Conservation (phyloP, 1,139 yeast genomes). For the Debaryomycetaceae sp. region DNA sequence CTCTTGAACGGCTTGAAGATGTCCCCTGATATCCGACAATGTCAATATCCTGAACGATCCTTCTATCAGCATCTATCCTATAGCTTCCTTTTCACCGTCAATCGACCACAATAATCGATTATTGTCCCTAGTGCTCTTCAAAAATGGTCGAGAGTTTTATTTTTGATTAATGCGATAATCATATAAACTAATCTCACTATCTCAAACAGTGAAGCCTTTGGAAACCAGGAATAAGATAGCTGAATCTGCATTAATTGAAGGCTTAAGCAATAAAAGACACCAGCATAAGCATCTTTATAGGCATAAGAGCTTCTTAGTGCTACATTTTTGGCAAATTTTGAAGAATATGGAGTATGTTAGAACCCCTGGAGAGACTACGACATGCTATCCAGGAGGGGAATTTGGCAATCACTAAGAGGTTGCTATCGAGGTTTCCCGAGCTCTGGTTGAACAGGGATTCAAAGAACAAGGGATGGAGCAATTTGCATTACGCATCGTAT, state of each 20-base stretch:
- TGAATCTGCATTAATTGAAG: no score
- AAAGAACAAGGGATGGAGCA: constrained; percentile 78
- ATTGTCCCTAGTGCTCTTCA: neutral
- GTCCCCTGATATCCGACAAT: constrained; percentile 35
- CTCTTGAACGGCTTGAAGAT: constrained; percentile 18
- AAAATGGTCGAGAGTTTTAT: neutral
- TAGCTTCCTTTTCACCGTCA: neutral
- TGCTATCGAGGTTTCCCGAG: constrained; percentile 71
- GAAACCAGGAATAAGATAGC: no score
- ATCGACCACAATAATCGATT: neutral
- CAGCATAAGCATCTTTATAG: no score
- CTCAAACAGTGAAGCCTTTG: no score
- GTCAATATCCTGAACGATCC: constrained; percentile 18
- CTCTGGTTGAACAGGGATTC: constrained; percentile 70
- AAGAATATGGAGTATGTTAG: constrained; percentile 36
- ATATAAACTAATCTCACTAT: neutral
- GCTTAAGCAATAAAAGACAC: no score
- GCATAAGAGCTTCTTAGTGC: no score
- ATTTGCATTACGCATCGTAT: constrained; percentile 81
- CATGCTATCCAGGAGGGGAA: constrained; percentile 73
- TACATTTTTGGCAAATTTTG: no score
- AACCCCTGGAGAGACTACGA: constrained; percentile 68
- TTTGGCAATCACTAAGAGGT: constrained; percentile 65
- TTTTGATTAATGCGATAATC: neutral
- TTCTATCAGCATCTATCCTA: constrained; percentile 3